A percentile compares a stretch with the other conserved stretches of the same genome.
These are phyloP conservation scores for Millerozyma miso DNA, from an alignment of 805 yeast species.

Conservation along the genomic window DNA sequence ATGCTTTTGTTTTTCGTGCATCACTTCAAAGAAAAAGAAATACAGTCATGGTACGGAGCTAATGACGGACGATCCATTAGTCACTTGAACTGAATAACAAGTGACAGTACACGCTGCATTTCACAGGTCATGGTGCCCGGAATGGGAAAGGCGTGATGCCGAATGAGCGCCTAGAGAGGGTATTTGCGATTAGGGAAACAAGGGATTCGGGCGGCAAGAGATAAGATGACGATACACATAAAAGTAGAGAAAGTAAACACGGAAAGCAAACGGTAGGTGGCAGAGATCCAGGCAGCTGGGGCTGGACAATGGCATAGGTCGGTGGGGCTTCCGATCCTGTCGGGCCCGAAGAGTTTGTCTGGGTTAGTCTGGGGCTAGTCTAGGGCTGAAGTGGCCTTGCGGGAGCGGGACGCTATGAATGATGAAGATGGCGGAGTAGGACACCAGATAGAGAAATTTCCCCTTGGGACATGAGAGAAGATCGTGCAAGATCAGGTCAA, in stretches of 20 bases:
- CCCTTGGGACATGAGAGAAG: background rate
- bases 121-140: no score
- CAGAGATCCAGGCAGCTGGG: no score
- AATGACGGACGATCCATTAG: background rate
- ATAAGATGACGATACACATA: background rate
- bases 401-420: no score
- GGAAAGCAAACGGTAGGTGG: no score
- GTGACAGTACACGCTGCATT: no score
- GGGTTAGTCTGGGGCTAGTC: no score
- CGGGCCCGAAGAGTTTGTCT: no score
- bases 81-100: background rate
- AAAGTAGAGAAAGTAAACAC: background rate
- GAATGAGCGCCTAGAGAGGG: background rate
- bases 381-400: no score
- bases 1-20: slow-evolving; percentile 1
- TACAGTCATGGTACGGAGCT: background rate
- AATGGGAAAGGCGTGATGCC: no score
- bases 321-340: no score
- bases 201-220: background rate
- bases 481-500: background rate
- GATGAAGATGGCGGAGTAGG: no score
- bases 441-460: background rate
- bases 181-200: background rate
- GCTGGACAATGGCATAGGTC: no score
- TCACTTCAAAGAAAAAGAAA: background rate